Percentiles rank a stretch among this genome's conserved stretches.
Evolutionary conservation across 2,329 filamentous ascomycete species (phyloP).

Genomic region (Fusarium albosuccineum): DNA sequence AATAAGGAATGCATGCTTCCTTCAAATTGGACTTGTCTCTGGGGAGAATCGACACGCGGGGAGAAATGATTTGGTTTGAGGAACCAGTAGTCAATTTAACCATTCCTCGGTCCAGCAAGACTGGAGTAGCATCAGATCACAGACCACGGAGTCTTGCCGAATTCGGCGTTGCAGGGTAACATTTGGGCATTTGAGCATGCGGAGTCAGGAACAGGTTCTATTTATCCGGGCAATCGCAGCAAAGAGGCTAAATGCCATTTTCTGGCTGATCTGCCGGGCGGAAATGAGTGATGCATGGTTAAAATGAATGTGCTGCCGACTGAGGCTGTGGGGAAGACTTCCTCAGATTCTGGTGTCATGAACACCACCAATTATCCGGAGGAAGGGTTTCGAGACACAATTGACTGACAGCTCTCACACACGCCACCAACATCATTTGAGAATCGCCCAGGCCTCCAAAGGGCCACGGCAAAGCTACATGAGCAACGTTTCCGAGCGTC

Average conservation of each 20-base stretch:
- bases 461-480: no score
- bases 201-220: not conserved
- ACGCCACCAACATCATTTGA: no score
- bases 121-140: not conserved
- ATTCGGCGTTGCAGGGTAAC: not conserved
- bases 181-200: not conserved
- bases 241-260: not conserved
- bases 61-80: not conserved
- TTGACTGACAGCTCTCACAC: no score
- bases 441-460: no score
- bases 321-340: not conserved
- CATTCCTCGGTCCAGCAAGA: not conserved
- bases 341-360: no score
- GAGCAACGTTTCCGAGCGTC: no score
- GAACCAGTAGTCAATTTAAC: not conserved
- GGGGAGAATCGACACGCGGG: no score
- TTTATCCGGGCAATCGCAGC: not conserved
- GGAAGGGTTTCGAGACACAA: no score
- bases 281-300: not conserved
- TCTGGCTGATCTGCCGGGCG: not conserved
- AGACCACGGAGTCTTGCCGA: not conserved
- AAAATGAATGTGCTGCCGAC: not conserved
- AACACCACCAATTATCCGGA: no score
- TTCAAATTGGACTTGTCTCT: not conserved
- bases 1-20: slow-evolving; percentile 2